phyloP scores from a whole-genome alignment of 768 basidiomycete species.

The Termitomyces eurrhizus region DNA sequence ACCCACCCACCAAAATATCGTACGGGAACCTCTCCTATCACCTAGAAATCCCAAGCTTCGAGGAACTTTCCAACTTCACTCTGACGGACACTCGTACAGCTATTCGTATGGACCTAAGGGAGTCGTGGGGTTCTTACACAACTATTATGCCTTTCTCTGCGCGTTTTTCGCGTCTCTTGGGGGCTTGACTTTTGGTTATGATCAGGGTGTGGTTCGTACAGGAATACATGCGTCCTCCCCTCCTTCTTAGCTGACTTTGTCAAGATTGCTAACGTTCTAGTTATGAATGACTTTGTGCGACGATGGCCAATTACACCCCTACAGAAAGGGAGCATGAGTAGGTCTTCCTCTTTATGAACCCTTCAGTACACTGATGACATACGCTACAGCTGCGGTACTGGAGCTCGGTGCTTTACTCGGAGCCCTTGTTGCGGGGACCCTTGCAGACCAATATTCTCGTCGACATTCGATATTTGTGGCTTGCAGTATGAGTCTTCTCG shows the following conservation, averaged over 20 bases:
- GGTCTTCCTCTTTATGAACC: slow-evolving; percentile 19
- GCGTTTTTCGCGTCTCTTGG: slow-evolving; percentile 76
- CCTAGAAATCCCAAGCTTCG: slow-evolving; percentile 7
- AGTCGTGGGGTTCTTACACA: slow-evolving; percentile 56
- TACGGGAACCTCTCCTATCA: slow-evolving; percentile 9
- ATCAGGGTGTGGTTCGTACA: slow-evolving; percentile 63
- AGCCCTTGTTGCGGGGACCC: slow-evolving; percentile 59
- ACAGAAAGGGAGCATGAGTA: slow-evolving; percentile 78
- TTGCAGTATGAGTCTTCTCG: slow-evolving; percentile 44
- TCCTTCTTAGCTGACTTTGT: background rate
- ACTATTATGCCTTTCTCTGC: slow-evolving; percentile 62
- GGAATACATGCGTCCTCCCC: background rate
- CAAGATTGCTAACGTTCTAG: slow-evolving; percentile 77
- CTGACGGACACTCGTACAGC: slow-evolving; percentile 44
- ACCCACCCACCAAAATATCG: background rate
- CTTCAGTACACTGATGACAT: background rate
- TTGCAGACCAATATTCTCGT: slow-evolving; percentile 67
- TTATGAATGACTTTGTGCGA: slow-evolving; percentile 70
- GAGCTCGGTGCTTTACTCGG: slow-evolving; percentile 82
- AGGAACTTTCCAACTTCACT: slow-evolving; percentile 31
- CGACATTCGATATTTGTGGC: slow-evolving; percentile 63
- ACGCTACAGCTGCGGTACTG: slow-evolving; percentile 59
- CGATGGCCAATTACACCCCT: slow-evolving; percentile 70
- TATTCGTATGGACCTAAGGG: slow-evolving; percentile 77
- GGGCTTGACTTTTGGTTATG: slow-evolving; percentile 77